Base-by-base conservation (phyloP, 2,329 filamentous ascomycete species). In the Colletotrichum cereale region DNA sequence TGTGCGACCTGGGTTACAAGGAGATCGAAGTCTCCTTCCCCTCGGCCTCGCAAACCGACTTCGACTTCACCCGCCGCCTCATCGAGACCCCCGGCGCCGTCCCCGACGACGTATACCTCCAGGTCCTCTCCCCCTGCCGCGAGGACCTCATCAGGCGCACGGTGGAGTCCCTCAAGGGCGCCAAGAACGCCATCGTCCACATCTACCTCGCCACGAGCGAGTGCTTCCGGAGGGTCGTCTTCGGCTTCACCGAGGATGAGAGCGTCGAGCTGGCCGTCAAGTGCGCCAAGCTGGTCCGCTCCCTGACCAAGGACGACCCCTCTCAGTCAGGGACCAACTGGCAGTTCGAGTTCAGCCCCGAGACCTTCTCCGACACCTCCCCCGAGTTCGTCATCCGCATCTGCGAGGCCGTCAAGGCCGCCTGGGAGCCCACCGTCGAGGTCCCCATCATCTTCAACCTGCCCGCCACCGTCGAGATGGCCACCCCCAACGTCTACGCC, bases 11-110 rank as follows among this genome's bases (percentile, higher is more conserved):
- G 61, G 96, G 96, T 76, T 98, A 97, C 88, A 98, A 98, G 84
- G 96, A 98, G 84, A 98, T 98, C 75, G 96, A 98, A 81, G 92
- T 98, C 26, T 96, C 95, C 5, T 98, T 97, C 84, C 96, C 96
- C 61, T 97, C 95, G 0, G 95, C 96, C 18, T 97, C 95, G 48
- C 92, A 97, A 80, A 97, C 93, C 78, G 96, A 98, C 84, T 98
- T 95, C 85, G 94, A 97, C 85, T 98, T 98, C 80, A 97, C 95
- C 50, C 89, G 94, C 75, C 90, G 92, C 78, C 86, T 98, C 75
- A 90, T 98, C 74, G 92, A 97, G 77, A 97, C 94, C 1, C 93
- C 93, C 14, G 94, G 93, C 50, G 88, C 90, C 18, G 89, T 95
- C 11, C 95, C 95, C 65, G 94, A 96, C 79, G 95, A 98, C 82